Evolutionary conservation across 140 eudicot genomes (phyloP), one percentile per base, ranked within the genome.

Genomic region (Ambrosia hybrid): DNA sequence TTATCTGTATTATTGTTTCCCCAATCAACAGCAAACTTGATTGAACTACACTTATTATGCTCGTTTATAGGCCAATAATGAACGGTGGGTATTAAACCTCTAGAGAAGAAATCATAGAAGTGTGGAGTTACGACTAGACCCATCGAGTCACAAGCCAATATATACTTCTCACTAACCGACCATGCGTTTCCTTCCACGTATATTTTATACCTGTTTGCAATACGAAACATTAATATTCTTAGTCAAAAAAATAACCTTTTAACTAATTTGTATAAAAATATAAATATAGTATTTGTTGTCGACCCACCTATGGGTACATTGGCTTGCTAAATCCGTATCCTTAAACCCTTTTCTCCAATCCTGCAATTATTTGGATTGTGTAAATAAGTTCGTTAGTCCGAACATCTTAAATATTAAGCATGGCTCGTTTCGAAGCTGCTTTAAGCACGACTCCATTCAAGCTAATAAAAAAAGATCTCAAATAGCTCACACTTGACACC

Each of bases 81-180:
- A 30, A 88, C 71, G 5, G 89, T 82, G 9, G 99, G 99, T 11
- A 78, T 68, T 73, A 94, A 80, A 61, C 91, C 84, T 81, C 99
- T 82, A 2, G 96, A 74, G 84, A 86, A 94, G 81, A 94, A 90
- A 71, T 94, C 99, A 46, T 94, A 86, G 78, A 62, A 94, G 5
- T 58, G 88, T 0, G 99, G 96, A 3, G 80, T 85, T 80, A 94
- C 58, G 53, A 83, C 67, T 33, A 94, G 81, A 75, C 86, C 65
- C 91, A 90, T 81, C 0, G 99, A 90, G 60, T 90, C 96, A 65
- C 99, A 94, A 0, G 95, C 96, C 66, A 94, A 73, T 34, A 94
- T 94, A 48, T 94, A 94, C 63, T 94, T 94, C 71, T 94, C 84
- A 65, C 99, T 94, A 3, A 94, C 99, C 0, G 99, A 94, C 97